Base-by-base conservation (phyloP, 164 flowering plant species). In the Berberis vulgaris region DNA sequence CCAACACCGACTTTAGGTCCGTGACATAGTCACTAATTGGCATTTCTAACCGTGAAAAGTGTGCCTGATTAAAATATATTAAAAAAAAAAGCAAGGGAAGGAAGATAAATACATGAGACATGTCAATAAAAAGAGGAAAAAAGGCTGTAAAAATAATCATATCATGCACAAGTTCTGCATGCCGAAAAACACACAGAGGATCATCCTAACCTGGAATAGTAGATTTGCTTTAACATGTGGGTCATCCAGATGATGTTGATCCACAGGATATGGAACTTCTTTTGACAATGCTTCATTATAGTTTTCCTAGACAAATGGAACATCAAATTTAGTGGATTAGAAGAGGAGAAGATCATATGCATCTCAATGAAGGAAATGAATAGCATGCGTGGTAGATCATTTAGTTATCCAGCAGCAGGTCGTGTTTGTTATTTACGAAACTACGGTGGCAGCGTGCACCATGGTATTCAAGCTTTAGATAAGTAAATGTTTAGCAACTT, bases 221-320 rank as follows among this genome's bases (percentile, higher is more conserved):
- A 94, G 74, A 83, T 91, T 94, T 75, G 97, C 83, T 80, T 94
- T 94, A 49, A 87, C 88, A 76, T 94, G 99, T 45, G 99, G 99
- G 76, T 94, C 97, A 79, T 94, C 99, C 1, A 94, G 81, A 7
- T 81, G 82, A 67, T 85, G 82, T 64, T 80, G 80, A 66, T 94
- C 99, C 76, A 94, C 97, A 64, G 42, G 73, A 67, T 74, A 78
- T 12, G 76, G 85, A 67, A 94, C 96, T 73, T 72, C 82, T 65
- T 73, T 73, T 5, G 93, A 82, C 71, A 94, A 68, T 38, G 80
- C 80, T 72, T 78, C 90, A 77, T 94, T 94, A 72, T 77, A 72
- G 57, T 81, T 89, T 75, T 94, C 99, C 99, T 94, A 60, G n/a
- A 50, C 26, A 63, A 40, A 39, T 41, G 42, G 7, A 70, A 52